phyloP scores from a whole-genome alignment of 1,284 basidiomycete genomes.

The Cryptococcus hybrid region DNA sequence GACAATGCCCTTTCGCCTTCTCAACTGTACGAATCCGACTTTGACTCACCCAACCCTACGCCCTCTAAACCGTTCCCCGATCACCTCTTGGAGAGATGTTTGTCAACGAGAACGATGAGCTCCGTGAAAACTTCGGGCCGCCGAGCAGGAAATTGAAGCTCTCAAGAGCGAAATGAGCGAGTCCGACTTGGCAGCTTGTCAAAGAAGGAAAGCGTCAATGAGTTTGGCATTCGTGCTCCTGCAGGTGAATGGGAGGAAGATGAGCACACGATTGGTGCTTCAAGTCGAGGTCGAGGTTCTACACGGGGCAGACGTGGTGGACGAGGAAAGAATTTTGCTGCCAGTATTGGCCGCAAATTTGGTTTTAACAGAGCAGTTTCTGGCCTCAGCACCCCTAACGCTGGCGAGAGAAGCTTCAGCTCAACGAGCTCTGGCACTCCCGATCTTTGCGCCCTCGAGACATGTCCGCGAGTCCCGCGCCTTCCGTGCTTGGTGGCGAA shows the following conservation, averaged over 20 bases:
- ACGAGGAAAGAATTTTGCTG: conserved; percentile 34
- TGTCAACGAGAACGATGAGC: conserved; percentile 47
- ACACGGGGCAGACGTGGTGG: conserved; percentile 38
- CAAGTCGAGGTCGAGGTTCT: conserved; percentile 31
- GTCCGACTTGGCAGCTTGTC: conserved; percentile 2
- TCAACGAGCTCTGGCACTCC: conserved; percentile 42
- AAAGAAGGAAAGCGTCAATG: conserved; percentile 22
- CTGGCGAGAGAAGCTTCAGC: conserved; percentile 40
- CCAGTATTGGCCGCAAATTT: conserved; percentile 37
- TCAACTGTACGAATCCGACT: conserved; percentile 47
- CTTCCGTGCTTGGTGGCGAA: conserved; percentile 14
- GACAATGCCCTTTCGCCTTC: conserved; percentile 53
- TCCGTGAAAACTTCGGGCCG: conserved; percentile 40
- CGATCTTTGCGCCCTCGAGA: conserved; percentile 35
- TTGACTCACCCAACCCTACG: conserved; percentile 65
- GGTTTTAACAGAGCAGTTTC: conserved; percentile 36
- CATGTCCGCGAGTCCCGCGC: conserved; percentile 13
- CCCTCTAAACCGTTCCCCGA: conserved; percentile 60
- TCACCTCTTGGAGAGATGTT: conserved; percentile 47
- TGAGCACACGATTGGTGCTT: conserved; percentile 15
- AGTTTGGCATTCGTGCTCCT: conserved; percentile 30
- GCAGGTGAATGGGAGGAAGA: conserved; percentile 30
- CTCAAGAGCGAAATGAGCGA: conserved; percentile 27
- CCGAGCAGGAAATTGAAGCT: conserved; percentile 41
- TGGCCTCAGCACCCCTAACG: conserved; percentile 17